A percentile compares a stretch with the other conserved stretches of the same genome.
phyloP scores from a whole-genome alignment of 2,329 filamentous ascomycete species.

The Nothomitra cinnamomea region DNA sequence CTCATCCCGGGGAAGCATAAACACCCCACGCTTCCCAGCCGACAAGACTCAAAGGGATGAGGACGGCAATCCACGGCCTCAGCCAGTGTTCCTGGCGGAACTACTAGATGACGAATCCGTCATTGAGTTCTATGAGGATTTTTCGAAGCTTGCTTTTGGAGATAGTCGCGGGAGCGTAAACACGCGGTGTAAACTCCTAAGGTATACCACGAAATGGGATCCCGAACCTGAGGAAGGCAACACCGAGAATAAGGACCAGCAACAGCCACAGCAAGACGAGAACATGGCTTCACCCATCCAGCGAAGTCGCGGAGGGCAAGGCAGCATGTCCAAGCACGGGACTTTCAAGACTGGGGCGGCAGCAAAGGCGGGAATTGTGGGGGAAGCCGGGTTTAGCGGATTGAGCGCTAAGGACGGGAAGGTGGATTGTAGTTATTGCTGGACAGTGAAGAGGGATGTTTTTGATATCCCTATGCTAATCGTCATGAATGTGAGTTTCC shows the following conservation, averaged over 20 bases:
- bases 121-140: conserved; percentile 91
- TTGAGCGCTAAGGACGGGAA: conserved; percentile 72
- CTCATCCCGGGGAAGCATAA: conserved; percentile 28
- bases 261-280: not conserved
- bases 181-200: conserved; percentile 69
- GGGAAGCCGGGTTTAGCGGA: conserved; percentile 51
- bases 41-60: not conserved
- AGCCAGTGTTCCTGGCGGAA: conserved; percentile 81
- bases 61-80: conserved; percentile 20
- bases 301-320: not conserved
- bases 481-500: conserved; percentile 73
- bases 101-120: conserved; percentile 86
- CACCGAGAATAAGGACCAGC: not conserved
- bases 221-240: not conserved
- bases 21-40: conserved; percentile 27
- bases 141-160: conserved; percentile 79
- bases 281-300: not conserved
- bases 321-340: not conserved
- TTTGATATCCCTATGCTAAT: conserved; percentile 99
- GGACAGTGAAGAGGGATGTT: conserved; percentile 90
- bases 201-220: conserved; percentile 42
- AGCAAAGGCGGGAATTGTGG: conserved; percentile 30
- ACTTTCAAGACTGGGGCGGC: not conserved
- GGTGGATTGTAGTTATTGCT: conserved; percentile 89
- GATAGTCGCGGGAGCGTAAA: conserved; percentile 76